phyloP scores from a whole-genome alignment of 1,284 basidiomycete genomes.

The Hymenochaete sp. region DNA sequence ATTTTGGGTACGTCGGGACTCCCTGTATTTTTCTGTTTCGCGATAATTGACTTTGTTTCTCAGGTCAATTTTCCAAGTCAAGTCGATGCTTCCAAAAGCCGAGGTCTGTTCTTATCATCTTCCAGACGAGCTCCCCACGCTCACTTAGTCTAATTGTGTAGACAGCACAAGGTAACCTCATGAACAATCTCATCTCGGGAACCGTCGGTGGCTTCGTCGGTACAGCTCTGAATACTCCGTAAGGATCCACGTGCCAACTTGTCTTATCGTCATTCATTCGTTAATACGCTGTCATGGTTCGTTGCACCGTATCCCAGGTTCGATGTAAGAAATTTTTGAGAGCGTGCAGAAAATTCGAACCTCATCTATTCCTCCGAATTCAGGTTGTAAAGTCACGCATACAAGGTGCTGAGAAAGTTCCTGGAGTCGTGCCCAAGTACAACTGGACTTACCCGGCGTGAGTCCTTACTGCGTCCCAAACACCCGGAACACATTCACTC shows the following conservation, averaged over 20 bases:
- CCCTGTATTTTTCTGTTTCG: constrained; percentile 18
- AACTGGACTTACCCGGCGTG: constrained; percentile 87
- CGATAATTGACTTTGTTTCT: constrained; percentile 3
- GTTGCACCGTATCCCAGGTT: constrained; percentile 38
- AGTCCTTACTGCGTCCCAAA: constrained; percentile 20
- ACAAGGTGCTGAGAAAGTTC: constrained; percentile 63
- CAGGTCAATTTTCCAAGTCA: constrained; percentile 77
- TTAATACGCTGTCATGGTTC: constrained; percentile 1
- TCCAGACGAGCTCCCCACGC: background rate
- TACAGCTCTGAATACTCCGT: constrained; percentile 74
- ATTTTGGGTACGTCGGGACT: constrained; percentile 53
- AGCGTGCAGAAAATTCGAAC: constrained; percentile 1
- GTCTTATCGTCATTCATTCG: background rate
- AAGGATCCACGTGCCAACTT: constrained; percentile 14
- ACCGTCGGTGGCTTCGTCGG: constrained; percentile 88
- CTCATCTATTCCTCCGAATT: constrained; percentile 5
- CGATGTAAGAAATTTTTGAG: constrained; percentile 35
- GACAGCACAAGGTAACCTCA: constrained; percentile 62
- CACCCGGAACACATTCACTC: too few relatives aligned
- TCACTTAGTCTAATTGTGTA: constrained; percentile 24
- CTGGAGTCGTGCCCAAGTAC: constrained; percentile 72
- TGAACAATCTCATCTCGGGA: constrained; percentile 92
- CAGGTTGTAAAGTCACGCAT: constrained; percentile 96
- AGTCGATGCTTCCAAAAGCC: constrained; percentile 73
- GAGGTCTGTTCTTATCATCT: constrained; percentile 42